A percentile compares a stretch with the other conserved stretches of the same genome.
These are phyloP conservation scores for Tylopilus felleus DNA, from an alignment of 768 basidiomycete species.

Conservation along the genomic window DNA sequence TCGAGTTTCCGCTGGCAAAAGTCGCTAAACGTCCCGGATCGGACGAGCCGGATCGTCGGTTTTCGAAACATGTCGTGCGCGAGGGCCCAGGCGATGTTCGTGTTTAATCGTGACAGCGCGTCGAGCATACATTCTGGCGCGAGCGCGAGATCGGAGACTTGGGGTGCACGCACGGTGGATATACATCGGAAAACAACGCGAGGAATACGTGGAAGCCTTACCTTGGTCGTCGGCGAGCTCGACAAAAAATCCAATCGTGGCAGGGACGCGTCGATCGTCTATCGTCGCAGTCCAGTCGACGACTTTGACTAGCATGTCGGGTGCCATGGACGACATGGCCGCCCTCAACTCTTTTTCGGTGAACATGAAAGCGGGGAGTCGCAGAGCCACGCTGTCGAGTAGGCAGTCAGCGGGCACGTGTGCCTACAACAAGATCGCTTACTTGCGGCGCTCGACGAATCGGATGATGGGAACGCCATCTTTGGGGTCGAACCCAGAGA, in stretches of 20 bases:
- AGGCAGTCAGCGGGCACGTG: background rate
- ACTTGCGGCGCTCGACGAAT: constrained; percentile 16
- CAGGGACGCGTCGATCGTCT: constrained; percentile 4
- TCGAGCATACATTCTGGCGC: background rate
- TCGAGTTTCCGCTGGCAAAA: constrained; percentile 18
- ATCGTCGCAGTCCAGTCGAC: constrained; percentile 16
- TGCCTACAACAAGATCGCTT: background rate
- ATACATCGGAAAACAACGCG: background rate
- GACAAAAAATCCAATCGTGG: constrained; percentile 16
- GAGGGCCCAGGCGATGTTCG: background rate
- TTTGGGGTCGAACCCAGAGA: constrained; percentile 18
- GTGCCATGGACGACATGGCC: background rate
- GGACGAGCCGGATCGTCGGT: constrained; percentile 23
- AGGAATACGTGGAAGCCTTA: background rate
- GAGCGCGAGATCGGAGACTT: background rate
- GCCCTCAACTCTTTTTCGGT: constrained; percentile 11
- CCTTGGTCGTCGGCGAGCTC: constrained; percentile 9
- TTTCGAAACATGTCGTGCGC: background rate
- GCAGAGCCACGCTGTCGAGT: background rate
- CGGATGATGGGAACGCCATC: constrained; percentile 17
- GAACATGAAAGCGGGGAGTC: constrained; percentile 3
- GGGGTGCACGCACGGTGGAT: too few species aligned
- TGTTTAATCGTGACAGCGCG: background rate
- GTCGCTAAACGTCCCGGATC: constrained; percentile 20
- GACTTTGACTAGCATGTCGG: background rate